Evolutionary conservation across 202 grass and related monocot genomes (phyloP).

Genomic region (Sporobolus alterniflorus): DNA sequence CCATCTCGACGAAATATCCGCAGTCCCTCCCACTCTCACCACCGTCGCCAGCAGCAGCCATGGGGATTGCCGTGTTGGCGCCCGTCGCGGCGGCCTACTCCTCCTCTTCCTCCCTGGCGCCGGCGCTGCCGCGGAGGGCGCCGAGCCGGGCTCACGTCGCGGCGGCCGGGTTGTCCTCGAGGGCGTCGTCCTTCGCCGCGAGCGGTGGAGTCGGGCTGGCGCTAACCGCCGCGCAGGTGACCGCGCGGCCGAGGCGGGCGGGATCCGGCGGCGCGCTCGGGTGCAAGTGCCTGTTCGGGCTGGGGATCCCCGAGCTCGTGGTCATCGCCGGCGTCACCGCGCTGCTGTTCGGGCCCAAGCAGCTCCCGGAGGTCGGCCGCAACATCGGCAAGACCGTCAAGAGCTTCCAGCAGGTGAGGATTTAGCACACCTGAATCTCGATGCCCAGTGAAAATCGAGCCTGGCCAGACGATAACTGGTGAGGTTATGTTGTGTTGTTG

Average conservation of each 20-base stretch:
- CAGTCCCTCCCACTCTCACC: neutral
- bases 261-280: slow-evolving; percentile 52
- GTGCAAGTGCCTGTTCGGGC: slow-evolving; percentile 77
- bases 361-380: slow-evolving; percentile 82
- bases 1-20: slow-evolving; percentile 16
- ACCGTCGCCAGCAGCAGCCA: neutral
- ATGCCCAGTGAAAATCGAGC: neutral
- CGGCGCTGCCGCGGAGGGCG: neutral
- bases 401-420: slow-evolving; percentile 87
- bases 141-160: slow-evolving; percentile 15
- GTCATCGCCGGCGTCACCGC: slow-evolving; percentile 86
- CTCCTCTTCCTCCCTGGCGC: neutral
- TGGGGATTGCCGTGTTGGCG: slow-evolving; percentile 41
- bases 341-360: slow-evolving; percentile 75
- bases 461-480: too few relatives aligned
- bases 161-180: slow-evolving; percentile 37
- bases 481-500: neutral
- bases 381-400: slow-evolving; percentile 86
- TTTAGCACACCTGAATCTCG: neutral
- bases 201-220: slow-evolving; percentile 19
- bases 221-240: slow-evolving; percentile 10
- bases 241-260: slow-evolving; percentile 36
- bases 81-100: slow-evolving; percentile 39
- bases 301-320: slow-evolving; percentile 79
- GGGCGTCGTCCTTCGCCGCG: slow-evolving; percentile 56